phyloP scores from a whole-genome alignment of 371 early-diverging fungal species.

The Mortierella sp. region DNA sequence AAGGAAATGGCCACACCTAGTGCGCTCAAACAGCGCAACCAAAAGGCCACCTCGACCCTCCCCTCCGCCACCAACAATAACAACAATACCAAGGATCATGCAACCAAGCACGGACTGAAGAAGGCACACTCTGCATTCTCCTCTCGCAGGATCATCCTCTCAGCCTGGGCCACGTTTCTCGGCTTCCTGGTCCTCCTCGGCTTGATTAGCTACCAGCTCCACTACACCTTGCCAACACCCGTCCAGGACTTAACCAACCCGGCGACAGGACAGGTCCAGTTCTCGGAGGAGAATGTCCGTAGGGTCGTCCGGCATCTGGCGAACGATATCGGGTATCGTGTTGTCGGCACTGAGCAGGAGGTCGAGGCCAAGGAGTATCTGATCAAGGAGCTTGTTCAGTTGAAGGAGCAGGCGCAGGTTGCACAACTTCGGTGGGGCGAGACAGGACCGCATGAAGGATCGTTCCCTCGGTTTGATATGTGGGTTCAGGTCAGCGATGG shows the following conservation, averaged over 20 bases:
- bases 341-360: constrained; percentile 46
- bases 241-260: constrained; percentile 39
- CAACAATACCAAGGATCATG: background rate
- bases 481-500: constrained; percentile 74
- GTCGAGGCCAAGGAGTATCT: constrained; percentile 33
- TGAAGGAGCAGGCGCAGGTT: constrained; percentile 37
- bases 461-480: constrained; percentile 69
- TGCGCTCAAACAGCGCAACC: constrained; percentile 48
- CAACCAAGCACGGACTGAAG: background rate
- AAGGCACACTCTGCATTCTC: constrained; percentile 30
- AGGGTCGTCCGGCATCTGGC: constrained; percentile 63
- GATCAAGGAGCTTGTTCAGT: constrained; percentile 22
- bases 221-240: constrained; percentile 52
- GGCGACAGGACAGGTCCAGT: constrained; percentile 58
- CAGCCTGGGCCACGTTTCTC: constrained; percentile 26
- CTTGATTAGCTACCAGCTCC: constrained; percentile 62
- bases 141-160: constrained; percentile 15
- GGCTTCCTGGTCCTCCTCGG: constrained; percentile 19
- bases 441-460: background rate
- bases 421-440: constrained; percentile 14
- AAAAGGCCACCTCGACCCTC: constrained; percentile 7
- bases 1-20: constrained; percentile 36
- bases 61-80: background rate
- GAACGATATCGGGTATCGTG: constrained; percentile 69
- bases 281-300: constrained; percentile 72